phyloP scores from a whole-genome alignment of 2,329 filamentous ascomycete species.

The Phoma herbarum region DNA sequence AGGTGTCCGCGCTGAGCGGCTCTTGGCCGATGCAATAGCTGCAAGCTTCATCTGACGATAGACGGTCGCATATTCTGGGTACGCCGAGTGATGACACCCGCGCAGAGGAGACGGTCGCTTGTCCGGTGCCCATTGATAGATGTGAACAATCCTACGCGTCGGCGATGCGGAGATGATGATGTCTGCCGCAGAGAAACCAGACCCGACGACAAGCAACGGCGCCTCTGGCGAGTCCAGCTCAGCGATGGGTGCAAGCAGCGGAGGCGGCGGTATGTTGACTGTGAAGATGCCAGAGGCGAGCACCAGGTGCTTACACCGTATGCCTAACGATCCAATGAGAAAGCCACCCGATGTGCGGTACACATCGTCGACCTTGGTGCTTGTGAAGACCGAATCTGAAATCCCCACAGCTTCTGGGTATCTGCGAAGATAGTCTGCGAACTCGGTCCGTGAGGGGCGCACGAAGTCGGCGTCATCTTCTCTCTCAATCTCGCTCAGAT shows the following conservation, averaged over 20 bases:
- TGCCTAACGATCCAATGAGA: constrained; percentile 60
- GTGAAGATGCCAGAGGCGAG: constrained; percentile 68
- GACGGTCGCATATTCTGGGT: constrained; percentile 68
- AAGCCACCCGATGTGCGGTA: constrained; percentile 59
- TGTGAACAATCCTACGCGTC: constrained; percentile 64
- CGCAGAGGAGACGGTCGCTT: constrained; percentile 64
- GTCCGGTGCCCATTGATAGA: constrained; percentile 68
- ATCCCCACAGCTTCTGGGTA: constrained; percentile 65
- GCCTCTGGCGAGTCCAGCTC: constrained; percentile 31
- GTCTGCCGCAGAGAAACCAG: constrained; percentile 70
- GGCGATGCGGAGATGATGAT: constrained; percentile 64
- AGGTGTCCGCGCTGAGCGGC: constrained; percentile 32
- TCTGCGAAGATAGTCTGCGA: constrained; percentile 63
- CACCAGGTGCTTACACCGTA: constrained; percentile 65
- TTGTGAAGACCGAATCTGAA: constrained; percentile 56
- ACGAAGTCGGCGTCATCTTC: constrained; percentile 58
- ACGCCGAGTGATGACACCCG: constrained; percentile 67
- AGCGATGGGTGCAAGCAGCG: constrained; percentile 58
- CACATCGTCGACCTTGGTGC: constrained; percentile 55
- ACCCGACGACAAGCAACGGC: constrained; percentile 66
- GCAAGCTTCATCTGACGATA: constrained; percentile 69
- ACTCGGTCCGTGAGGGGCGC: constrained; percentile 63
- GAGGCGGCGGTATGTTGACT: constrained; percentile 61
- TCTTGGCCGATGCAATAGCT: constrained; percentile 37
- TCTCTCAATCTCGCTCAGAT: constrained; percentile 56